Conservation (phyloP, 352 stramenopile genomes). For the Saprolegnia parasitica region DNA sequence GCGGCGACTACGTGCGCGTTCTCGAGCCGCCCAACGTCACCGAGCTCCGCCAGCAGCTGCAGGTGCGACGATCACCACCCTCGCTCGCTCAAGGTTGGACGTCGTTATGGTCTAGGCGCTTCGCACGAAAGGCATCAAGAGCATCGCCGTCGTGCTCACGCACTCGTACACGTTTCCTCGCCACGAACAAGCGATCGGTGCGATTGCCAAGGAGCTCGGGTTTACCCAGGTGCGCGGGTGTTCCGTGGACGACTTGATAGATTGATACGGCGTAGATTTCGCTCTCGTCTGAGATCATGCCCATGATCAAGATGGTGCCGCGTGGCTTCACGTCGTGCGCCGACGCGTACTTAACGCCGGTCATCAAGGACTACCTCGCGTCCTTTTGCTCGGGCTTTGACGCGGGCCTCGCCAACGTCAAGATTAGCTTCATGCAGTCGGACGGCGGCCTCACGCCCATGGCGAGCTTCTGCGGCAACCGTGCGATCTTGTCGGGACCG, state of each 20-base stretch:
- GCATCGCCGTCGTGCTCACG: constrained; percentile 93
- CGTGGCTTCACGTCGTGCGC: constrained; percentile 95
- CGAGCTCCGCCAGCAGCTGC: constrained; percentile 74
- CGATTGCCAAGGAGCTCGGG: constrained; percentile 87
- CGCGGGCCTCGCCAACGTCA: constrained; percentile 76
- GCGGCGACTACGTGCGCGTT: constrained; percentile 86
- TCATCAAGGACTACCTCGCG: constrained; percentile 96
- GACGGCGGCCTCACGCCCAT: constrained; percentile 97
- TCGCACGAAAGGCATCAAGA: constrained; percentile 84
- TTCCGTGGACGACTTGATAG: constrained; percentile 7
- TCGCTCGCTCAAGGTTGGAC: neutral
- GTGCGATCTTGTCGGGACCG: constrained; percentile 91
- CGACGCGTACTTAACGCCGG: constrained; percentile 97
- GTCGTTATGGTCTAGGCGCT: constrained; percentile 34
- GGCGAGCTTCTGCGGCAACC: constrained; percentile 89
- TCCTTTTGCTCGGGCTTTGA: constrained; percentile 98
- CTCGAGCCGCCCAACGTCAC: constrained; percentile 74
- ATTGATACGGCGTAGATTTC: constrained; percentile 41
- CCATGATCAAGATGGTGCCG: constrained; percentile 97
- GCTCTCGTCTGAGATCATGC: constrained; percentile 91
- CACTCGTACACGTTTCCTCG: constrained; percentile 95
- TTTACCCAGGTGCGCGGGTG: constrained; percentile 96
- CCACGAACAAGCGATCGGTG: constrained; percentile 89
- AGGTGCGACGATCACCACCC: constrained; percentile 36
- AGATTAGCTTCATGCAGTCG: constrained; percentile 98